Base-by-base conservation (phyloP, 2,329 filamentous ascomycete species). In the Lasiodiplodia gonubiensis region DNA sequence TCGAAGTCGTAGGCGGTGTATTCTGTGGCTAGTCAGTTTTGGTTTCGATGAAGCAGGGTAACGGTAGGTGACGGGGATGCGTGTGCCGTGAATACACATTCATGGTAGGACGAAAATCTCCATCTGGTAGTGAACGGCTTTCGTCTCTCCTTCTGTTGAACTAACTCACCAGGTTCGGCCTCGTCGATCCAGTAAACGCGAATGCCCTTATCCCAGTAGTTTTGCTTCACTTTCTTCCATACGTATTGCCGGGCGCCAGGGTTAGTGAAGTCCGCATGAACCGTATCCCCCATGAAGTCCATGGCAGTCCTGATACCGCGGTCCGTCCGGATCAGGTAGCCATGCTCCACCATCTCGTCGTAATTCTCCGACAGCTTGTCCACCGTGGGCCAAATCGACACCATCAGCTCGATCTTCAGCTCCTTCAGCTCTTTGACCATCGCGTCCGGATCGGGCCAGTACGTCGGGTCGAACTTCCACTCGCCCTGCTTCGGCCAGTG, bases 331-430 rank as follows among this genome's bases (percentile, higher is more conserved):
- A 90, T 87, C 2, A 91, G 81, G 3, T 85, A 81, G 0, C 89
- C 89, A 11, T 82, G 81, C 66, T 88, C 85, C 0, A 88, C 76
- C 87, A 90, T 89, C 69, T 89, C 84, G 0, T 81, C 71, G 71
- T 85, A 90, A 73, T 89, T 89, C 51, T 88, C 85, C 0, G 85
- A 87, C 2, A 75, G 72, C 14, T 80, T 82, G 64, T 90, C 87
- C 1, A 91, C 88, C 0, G 88, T 90, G 0, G 89, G 89, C 89
- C 89, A 91, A 70, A 91, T 85, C 0, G 87, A 90, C 0, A 91
- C 86, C 88, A 91, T 90, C 3, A 90, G 81, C 72, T 91, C 88
- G 54, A 90, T 84, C 0, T 82, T 81, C 68, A 91, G 75, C 0
- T 83, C 80, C 51, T 85, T 81, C 1, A 90, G 81, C 73, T 90